These are phyloP conservation scores for Lepraria neglecta DNA, from an alignment of 495 filamentous ascomycete genomes.

Conservation along the genomic window DNA sequence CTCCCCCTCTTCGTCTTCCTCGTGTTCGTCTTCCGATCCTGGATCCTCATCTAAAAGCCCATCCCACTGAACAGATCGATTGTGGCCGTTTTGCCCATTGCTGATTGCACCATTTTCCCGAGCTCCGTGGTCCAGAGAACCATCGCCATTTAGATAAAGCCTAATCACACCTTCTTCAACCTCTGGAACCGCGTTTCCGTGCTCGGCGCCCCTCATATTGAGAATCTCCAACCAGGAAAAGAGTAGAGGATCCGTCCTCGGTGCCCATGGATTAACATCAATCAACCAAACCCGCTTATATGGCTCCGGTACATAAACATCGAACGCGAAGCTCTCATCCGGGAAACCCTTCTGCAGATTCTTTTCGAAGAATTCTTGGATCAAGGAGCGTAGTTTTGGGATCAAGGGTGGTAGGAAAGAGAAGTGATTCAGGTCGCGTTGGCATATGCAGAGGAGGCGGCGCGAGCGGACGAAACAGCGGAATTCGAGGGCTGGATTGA, in stretches of 20 bases:
- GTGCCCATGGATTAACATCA: slow-evolving; percentile 95
- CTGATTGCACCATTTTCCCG: no score
- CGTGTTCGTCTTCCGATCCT: slow-evolving; percentile 28
- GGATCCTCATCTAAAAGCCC: no score
- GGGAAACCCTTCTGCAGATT: slow-evolving; percentile 70
- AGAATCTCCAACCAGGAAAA: slow-evolving; percentile 90
- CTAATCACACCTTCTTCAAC: slow-evolving; percentile 36
- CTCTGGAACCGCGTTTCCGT: slow-evolving; percentile 31
- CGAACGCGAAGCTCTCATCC: slow-evolving; percentile 79
- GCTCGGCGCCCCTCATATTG: slow-evolving; percentile 46
- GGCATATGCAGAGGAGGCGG: slow-evolving; percentile 72
- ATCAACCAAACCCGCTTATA: slow-evolving; percentile 74
- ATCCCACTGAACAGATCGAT: neutral
- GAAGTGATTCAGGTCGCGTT: slow-evolving; percentile 87
- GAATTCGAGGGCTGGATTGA: slow-evolving; percentile 88
- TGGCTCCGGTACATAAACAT: slow-evolving; percentile 79
- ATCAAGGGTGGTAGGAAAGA: slow-evolving; percentile 67
- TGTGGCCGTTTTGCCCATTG: neutral
- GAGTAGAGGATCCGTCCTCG: slow-evolving; percentile 76
- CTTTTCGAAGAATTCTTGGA: slow-evolving; percentile 66
- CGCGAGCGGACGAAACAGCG: slow-evolving; percentile 83
- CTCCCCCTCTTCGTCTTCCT: slow-evolving; percentile 44
- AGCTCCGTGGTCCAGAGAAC: slow-evolving; percentile 9
- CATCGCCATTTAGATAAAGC: slow-evolving; percentile 36
- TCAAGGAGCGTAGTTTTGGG: slow-evolving; percentile 51